Evolutionary conservation across 495 filamentous ascomycete species (phyloP).

Genomic region (Parmelia sp.): DNA sequence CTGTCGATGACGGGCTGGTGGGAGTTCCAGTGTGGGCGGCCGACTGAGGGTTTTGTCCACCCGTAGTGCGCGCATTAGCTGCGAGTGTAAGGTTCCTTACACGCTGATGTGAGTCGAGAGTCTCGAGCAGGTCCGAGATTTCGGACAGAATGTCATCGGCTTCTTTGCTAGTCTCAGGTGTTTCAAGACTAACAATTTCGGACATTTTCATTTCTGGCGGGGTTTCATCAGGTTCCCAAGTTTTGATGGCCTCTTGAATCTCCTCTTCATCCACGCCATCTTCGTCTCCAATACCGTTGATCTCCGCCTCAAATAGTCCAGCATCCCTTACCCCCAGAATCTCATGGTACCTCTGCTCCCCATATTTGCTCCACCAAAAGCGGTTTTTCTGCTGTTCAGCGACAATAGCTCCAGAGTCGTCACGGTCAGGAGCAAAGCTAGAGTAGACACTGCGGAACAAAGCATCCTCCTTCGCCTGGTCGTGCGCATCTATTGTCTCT

Average conservation of each 20-base stretch:
- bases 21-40: constrained; percentile 40
- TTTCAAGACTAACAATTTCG: constrained; percentile 39
- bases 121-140: constrained; percentile 77
- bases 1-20: constrained; percentile 53
- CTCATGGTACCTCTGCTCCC: constrained; percentile 52
- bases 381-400: constrained; percentile 62
- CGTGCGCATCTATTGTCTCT: constrained; percentile 42
- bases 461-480: constrained; percentile 61
- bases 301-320: constrained; percentile 21
- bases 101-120: constrained; percentile 77
- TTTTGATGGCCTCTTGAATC: constrained; percentile 46
- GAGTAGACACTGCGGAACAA: constrained; percentile 79
- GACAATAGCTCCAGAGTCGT: constrained; percentile 69
- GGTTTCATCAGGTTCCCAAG: constrained; percentile 40
- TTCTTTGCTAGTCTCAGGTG: constrained; percentile 47
- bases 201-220: constrained; percentile 39
- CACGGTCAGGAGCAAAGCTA: constrained; percentile 76
- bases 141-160: constrained; percentile 69
- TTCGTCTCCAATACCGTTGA: constrained; percentile 20
- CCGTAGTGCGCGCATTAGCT: constrained; percentile 36
- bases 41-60: constrained; percentile 40
- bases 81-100: constrained; percentile 64
- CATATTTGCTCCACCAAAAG: constrained; percentile 83
- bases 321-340: constrained; percentile 39
- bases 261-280: constrained; percentile 42